A percentile compares a stretch with the other conserved stretches of the same genome.
These are phyloP conservation scores for Passalora sequoiae DNA, from an alignment of 2,329 filamentous ascomycete species.

Conservation along the genomic window DNA sequence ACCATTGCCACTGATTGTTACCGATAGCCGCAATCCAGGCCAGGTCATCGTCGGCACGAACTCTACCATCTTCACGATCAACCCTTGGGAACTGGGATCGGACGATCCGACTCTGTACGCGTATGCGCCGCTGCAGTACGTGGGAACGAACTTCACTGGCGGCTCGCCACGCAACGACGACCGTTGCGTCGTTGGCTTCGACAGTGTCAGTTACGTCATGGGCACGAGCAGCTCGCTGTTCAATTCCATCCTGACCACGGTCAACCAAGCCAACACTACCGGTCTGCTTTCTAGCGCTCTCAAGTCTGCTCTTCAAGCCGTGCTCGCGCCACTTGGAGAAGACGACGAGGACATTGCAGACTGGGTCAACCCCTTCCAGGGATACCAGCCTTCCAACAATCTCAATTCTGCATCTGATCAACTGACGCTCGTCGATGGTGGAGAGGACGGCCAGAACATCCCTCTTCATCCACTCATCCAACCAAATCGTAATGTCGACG, in stretches of 20 bases:
- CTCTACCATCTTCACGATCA: slow-evolving; percentile 71
- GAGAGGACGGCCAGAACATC: slow-evolving; percentile 72
- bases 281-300: slow-evolving; percentile 43
- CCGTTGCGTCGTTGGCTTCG: slow-evolving; percentile 70
- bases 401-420: slow-evolving; percentile 48
- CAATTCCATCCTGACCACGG: slow-evolving; percentile 66
- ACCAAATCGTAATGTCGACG: slow-evolving; percentile 65
- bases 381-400: slow-evolving; percentile 57
- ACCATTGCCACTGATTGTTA: slow-evolving; percentile 69
- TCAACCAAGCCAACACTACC: slow-evolving; percentile 48
- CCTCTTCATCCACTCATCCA: slow-evolving; percentile 74
- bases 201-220: slow-evolving; percentile 78
- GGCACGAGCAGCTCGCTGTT: slow-evolving; percentile 82
- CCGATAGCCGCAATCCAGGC: slow-evolving; percentile 61
- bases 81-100: slow-evolving; percentile 72
- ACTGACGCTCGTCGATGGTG: slow-evolving; percentile 72
- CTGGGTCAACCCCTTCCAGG: slow-evolving; percentile 73
- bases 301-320: slow-evolving; percentile 45
- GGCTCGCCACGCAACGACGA: slow-evolving; percentile 54
- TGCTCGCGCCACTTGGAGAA: slow-evolving; percentile 54
- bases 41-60: slow-evolving; percentile 61
- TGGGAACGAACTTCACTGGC: slow-evolving; percentile 66
- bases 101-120: slow-evolving; percentile 68
- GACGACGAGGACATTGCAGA: slow-evolving; percentile 67
- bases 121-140: slow-evolving; percentile 64